Percentiles rank a stretch among this genome's conserved stretches.
Evolutionary conservation across 495 filamentous ascomycete species (phyloP).

Genomic region (Penicillium paxilli): DNA sequence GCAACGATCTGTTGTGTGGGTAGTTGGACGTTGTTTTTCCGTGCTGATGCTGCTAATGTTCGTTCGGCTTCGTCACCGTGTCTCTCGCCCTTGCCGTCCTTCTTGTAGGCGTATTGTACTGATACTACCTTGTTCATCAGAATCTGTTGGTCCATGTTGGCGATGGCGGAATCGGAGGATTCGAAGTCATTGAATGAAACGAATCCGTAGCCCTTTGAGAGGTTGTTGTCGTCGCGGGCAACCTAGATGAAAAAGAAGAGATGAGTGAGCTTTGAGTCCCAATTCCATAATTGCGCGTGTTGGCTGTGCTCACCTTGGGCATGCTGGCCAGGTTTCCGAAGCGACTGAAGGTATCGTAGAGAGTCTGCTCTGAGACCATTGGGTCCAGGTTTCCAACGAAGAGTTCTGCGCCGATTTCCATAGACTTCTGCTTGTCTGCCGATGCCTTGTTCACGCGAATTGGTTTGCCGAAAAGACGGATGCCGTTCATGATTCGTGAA

Average conservation of each 20-base stretch:
- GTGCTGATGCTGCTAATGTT: slow-evolving; percentile 87
- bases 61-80: slow-evolving; percentile 95
- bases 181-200: slow-evolving; percentile 94
- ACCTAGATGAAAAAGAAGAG: slow-evolving; percentile 48
- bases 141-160: slow-evolving; percentile 94
- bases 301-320: slow-evolving; percentile 62
- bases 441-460: slow-evolving; percentile 96
- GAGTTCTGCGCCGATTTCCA: slow-evolving; percentile 94
- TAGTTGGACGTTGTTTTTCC: slow-evolving; percentile 87
- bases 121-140: slow-evolving; percentile 94
- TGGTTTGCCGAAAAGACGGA: slow-evolving; percentile 89
- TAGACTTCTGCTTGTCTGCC: slow-evolving; percentile 94
- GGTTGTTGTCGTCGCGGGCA: slow-evolving; percentile 84
- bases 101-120: slow-evolving; percentile 99
- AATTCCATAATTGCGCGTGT: neutral
- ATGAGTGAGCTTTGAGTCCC: slow-evolving; percentile 6
- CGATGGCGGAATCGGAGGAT: slow-evolving; percentile 86
- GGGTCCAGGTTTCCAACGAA: slow-evolving; percentile 96
- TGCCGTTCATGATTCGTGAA: slow-evolving; percentile 93
- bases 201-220: slow-evolving; percentile 96
- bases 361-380: slow-evolving; percentile 91
- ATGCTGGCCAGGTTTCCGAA: slow-evolving; percentile 83
- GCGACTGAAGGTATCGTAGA: slow-evolving; percentile 96
- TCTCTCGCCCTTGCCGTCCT: slow-evolving; percentile 95
- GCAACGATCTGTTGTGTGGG: slow-evolving; percentile 56